Evolutionary conservation across 805 yeast species (phyloP), one percentile per base, ranked within the genome.

Genomic region (Sugiyamaella americana): DNA sequence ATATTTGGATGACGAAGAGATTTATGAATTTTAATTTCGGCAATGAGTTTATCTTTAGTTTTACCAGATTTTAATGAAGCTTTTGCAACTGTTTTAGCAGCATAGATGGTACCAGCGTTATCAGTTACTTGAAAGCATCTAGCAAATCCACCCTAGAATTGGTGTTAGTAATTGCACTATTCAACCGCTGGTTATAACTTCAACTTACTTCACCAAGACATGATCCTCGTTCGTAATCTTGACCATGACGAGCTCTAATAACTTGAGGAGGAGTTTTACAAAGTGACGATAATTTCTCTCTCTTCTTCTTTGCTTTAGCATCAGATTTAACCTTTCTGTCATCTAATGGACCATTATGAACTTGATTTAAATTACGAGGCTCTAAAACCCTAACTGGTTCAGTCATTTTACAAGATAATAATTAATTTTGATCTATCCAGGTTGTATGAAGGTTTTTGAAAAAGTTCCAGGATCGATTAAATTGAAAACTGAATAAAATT

Each of bases 61-160:
- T 91, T 91, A 58, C 86, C 95, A 51, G 84, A 82, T 56, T 83
- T 85, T 56, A 93, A 83, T 8, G 97, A 88, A 0, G 89, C 89
- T 66, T 93, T 93, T 46, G 99, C 98, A 32, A 93, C 95, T 0
- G 98, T 94, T 62, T 93, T 93, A 26, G 98, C 98, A 17, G 98
- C 99, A 66, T 74, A 93, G 1, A 86, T 76, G 59, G 79, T 78
- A 30, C 98, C 98, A 19, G 59, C 53, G 51, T 87, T 84, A 67
- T 89, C 96, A 62, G 84, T 87, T 74, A 93, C 93, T 65, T 93
- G 97, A 69, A 93, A 93, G 63, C 99, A 93, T 61, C 98, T 79
- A 16, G 98, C 99, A 72, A 93, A 93, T 0, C 99, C 99, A 51
- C 99, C 99, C 32, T 26, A 26, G 13, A 8, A 8, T 26, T 26